A percentile compares a stretch with the other conserved stretches of the same genome.
phyloP scores from a whole-genome alignment of 108 stramenopile species.

The Nitzschia palea region DNA sequence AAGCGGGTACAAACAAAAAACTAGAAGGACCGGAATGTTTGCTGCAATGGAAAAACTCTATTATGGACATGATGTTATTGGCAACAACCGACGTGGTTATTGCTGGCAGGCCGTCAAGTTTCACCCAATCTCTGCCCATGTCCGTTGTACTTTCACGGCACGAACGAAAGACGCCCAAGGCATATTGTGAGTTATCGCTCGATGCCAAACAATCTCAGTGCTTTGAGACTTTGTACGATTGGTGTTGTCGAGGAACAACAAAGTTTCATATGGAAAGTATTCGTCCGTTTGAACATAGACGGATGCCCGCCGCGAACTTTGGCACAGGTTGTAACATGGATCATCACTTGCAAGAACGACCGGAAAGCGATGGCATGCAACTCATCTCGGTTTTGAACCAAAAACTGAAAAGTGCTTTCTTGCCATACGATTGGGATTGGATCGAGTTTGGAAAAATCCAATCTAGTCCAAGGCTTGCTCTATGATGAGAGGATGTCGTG shows the following conservation, averaged over 20 bases:
- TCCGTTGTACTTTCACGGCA: neutral
- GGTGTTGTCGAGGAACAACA: neutral
- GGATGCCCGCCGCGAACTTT: neutral
- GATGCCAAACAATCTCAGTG: neutral
- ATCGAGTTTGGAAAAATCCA: neutral
- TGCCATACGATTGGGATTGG: neutral
- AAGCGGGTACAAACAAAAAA: neutral
- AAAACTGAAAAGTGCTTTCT: neutral
- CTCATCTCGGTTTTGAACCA: neutral
- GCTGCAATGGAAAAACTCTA: slow-evolving; percentile 17
- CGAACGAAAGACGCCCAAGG: neutral
- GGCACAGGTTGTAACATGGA: neutral
- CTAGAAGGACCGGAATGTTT: slow-evolving; percentile 7
- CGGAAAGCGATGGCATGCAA: neutral
- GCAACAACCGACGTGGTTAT: slow-evolving; percentile 48
- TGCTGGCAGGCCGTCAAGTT: slow-evolving; percentile 43
- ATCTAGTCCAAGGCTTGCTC: no score
- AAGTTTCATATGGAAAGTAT: neutral
- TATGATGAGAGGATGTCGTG: neutral
- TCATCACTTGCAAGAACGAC: neutral
- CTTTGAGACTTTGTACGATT: neutral
- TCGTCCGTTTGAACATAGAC: neutral
- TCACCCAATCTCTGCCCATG: slow-evolving; percentile 22
- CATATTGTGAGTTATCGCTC: neutral
- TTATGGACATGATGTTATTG: slow-evolving; percentile 51